A percentile compares a stretch with the other conserved stretches of the same genome.
Evolutionary conservation across 805 yeast species (phyloP).

Genomic region (Candida ficus): DNA sequence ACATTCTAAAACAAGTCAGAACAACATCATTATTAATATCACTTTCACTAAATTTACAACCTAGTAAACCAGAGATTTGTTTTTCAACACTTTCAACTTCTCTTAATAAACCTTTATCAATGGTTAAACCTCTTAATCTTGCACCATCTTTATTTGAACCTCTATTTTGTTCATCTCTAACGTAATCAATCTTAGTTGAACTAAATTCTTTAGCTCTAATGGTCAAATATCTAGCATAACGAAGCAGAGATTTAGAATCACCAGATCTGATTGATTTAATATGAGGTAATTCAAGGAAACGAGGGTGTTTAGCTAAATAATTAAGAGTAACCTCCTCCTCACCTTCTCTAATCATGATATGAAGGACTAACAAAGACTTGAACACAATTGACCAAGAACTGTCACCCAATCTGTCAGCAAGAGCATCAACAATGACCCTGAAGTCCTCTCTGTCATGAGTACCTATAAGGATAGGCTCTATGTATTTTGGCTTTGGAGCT

Average conservation of each 20-base stretch:
- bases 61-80: conserved; percentile 71
- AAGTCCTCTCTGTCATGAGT: conserved; percentile 42
- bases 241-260: conserved; percentile 52
- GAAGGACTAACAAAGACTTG: conserved; percentile 79
- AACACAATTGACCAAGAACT: conserved; percentile 88
- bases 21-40: conserved; percentile 84
- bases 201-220: conserved; percentile 66
- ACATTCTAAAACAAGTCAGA: conserved; percentile 76
- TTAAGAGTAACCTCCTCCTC: conserved; percentile 67
- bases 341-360: conserved; percentile 91
- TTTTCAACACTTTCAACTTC: conserved; percentile 81
- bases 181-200: conserved; percentile 66
- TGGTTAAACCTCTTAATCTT: conserved; percentile 55
- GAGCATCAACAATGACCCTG: conserved; percentile 59
- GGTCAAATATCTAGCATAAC: conserved; percentile 68
- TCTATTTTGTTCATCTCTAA: conserved; percentile 57
- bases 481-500: conserved; percentile 95
- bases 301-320: conserved; percentile 46
- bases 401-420: conserved; percentile 62
- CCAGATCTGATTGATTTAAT: conserved; percentile 29
- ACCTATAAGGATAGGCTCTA: conserved; percentile 78
- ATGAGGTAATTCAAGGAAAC: conserved; percentile 44
- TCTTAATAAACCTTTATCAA: conserved; percentile 76
- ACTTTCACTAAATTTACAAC: conserved; percentile 68
- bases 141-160: conserved; percentile 43